Evolutionary conservation across 1,284 basidiomycete genomes (phyloP), one percentile per base, ranked within the genome.

Genomic region (Xerocomus amazonicus): DNA sequence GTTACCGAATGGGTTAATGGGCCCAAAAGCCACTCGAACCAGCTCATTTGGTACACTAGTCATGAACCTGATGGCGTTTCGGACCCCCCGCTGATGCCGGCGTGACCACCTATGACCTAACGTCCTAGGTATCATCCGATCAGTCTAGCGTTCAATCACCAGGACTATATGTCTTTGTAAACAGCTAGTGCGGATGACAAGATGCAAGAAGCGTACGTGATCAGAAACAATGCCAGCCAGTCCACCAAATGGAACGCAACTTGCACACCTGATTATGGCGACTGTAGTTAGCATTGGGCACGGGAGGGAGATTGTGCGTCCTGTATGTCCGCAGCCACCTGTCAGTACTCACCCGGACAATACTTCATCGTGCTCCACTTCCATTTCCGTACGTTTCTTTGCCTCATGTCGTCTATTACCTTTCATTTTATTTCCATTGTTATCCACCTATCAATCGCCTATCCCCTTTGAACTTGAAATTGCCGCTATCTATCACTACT

Each of bases 251-350:
- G 76, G 73, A 52, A 72, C 39, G 80, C 78, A 0, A 55, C 73
- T 1, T 86, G 85, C 60, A 83, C 81, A 6, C 58, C 64, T 2
- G 76, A 81, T 52, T 86, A 77, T 53, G 86, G 87, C 4, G 79
- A 80, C 59, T 90, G 87, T 57, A 87, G 87, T 7, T 82, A 78
- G n/a, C n/a, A n/a, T n/a, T n/a, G n/a, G n/a, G n/a, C n/a, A n/a
- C n/a, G n/a, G n/a, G n/a, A n/a, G n/a, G n/a, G n/a, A n/a, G n/a
- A n/a, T n/a, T n/a, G n/a, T n/a, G n/a, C n/a, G n/a, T n/a, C n/a
- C n/a, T n/a, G n/a, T n/a, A n/a, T n/a, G n/a, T n/a, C n/a, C n/a
- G n/a, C n/a, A n/a, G n/a, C n/a, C n/a, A n/a, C n/a, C n/a, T n/a
- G n/a, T n/a, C n/a, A n/a, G n/a, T n/a, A n/a, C n/a, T n/a, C n/a